A percentile compares a stretch with the other conserved stretches of the same genome.
Evolutionary conservation across 352 stramenopile species (phyloP).

Genomic region (Pythium diclinum): DNA sequence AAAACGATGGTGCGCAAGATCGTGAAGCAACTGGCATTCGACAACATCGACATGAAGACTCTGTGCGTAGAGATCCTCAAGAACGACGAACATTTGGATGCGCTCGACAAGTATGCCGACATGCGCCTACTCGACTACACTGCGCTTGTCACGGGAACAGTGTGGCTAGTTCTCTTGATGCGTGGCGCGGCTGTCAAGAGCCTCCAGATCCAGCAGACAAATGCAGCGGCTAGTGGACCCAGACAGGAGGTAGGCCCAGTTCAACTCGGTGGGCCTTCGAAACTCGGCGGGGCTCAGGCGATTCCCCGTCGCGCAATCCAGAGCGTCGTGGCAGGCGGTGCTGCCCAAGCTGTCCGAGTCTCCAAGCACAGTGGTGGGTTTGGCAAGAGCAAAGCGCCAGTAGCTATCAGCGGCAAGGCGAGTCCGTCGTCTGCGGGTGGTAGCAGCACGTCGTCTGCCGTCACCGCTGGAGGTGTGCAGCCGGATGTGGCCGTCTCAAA

Average conservation of each 20-base stretch:
- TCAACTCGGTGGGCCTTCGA: constrained; percentile 13
- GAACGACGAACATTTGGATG: constrained; percentile 75
- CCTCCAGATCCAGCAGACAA: constrained; percentile 81
- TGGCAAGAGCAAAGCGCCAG: constrained; percentile 42
- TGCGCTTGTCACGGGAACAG: constrained; percentile 66
- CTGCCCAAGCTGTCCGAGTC: constrained; percentile 6
- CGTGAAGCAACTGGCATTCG: constrained; percentile 75
- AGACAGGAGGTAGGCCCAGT: constrained; percentile 12
- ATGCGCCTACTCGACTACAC: constrained; percentile 77
- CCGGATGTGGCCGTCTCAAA: constrained; percentile 26
- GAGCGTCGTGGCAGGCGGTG: constrained; percentile 17
- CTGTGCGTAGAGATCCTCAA: constrained; percentile 74
- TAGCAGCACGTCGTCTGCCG: background rate
- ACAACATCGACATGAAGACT: constrained; percentile 80
- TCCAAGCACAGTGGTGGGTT: constrained; percentile 30
- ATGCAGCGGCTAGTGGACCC: constrained; percentile 29
- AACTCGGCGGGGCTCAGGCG: constrained; percentile 39
- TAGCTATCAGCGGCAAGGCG: constrained; percentile 13
- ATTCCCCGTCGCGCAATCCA: constrained; percentile 50
- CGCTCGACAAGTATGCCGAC: constrained; percentile 51
- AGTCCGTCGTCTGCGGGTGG: constrained; percentile 10
- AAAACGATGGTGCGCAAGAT: constrained; percentile 87
- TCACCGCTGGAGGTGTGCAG: background rate
- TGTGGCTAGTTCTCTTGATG: constrained; percentile 78
- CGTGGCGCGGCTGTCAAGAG: constrained; percentile 78